phyloP scores from a whole-genome alignment of 2,329 filamentous ascomycete genomes.

The Colletotrichum kahawae region DNA sequence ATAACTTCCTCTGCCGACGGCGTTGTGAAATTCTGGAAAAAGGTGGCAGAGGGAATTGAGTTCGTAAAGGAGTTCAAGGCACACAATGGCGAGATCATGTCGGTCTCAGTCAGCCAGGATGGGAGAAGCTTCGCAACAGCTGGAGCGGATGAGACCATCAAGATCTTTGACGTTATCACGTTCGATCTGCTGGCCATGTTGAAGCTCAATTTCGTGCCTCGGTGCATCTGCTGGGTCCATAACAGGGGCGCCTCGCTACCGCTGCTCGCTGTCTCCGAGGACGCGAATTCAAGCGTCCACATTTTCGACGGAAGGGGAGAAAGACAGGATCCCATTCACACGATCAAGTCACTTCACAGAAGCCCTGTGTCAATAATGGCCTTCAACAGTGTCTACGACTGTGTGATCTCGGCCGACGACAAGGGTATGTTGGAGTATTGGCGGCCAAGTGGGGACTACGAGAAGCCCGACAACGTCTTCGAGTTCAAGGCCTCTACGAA shows the following conservation, averaged over 20 bases:
- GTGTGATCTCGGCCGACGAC: slow-evolving; percentile 88
- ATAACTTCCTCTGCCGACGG: slow-evolving; percentile 94
- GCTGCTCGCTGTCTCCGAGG: slow-evolving; percentile 82
- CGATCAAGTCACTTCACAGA: slow-evolving; percentile 79
- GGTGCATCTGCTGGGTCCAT: slow-evolving; percentile 91
- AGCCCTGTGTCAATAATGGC: slow-evolving; percentile 82
- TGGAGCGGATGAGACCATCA: slow-evolving; percentile 78
- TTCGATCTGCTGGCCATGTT: slow-evolving; percentile 89
- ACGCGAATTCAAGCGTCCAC: slow-evolving; percentile 72
- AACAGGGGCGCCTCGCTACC: slow-evolving; percentile 86
- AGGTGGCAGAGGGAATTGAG: slow-evolving; percentile 86
- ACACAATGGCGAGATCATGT: slow-evolving; percentile 83
- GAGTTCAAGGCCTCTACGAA: slow-evolving; percentile 92
- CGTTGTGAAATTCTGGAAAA: slow-evolving; percentile 99
- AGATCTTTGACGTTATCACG: slow-evolving; percentile 82
- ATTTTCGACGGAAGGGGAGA: slow-evolving; percentile 93
- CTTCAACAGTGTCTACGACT: slow-evolving; percentile 89
- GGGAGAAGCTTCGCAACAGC: slow-evolving; percentile 93
- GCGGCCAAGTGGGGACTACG: slow-evolving; percentile 79
- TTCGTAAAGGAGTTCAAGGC: slow-evolving; percentile 98
- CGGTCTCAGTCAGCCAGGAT: slow-evolving; percentile 85
- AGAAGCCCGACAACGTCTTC: slow-evolving; percentile 92
- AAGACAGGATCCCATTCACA: slow-evolving; percentile 76
- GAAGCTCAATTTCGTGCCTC: slow-evolving; percentile 75
- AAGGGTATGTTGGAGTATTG: slow-evolving; percentile 97